These are phyloP conservation scores for Artemisia annua DNA, from an alignment of 129 eudicot species.

Conservation along the genomic window DNA sequence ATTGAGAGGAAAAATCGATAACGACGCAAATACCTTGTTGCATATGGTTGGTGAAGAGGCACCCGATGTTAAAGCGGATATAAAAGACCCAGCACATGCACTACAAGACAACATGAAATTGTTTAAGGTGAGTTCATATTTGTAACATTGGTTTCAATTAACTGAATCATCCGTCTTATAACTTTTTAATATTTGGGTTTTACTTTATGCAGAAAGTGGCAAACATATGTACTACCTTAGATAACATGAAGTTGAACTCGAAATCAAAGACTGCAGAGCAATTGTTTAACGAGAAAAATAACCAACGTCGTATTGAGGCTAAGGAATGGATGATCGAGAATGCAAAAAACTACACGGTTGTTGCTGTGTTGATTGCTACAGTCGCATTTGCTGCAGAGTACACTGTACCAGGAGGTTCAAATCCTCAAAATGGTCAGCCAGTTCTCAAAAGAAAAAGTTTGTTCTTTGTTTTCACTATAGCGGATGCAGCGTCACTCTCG, in stretches of 20 bases:
- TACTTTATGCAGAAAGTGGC: slow-evolving; percentile 37
- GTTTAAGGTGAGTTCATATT: slow-evolving; percentile 24
- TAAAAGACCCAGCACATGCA: slow-evolving; percentile 30
- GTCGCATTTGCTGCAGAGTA: slow-evolving; percentile 60
- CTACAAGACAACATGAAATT: slow-evolving; percentile 38
- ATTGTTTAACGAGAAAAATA: slow-evolving; percentile 22
- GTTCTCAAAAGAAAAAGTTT: slow-evolving; percentile 20
- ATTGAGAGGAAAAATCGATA: slow-evolving; percentile 32
- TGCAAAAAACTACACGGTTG: slow-evolving; percentile 43
- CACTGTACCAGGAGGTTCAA: slow-evolving; percentile 49
- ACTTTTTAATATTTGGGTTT: not conserved
- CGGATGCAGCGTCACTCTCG: slow-evolving; percentile 37
- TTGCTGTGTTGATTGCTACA: slow-evolving; percentile 46
- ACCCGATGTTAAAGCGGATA: not conserved
- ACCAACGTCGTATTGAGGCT: slow-evolving; percentile 26
- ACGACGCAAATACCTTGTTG: slow-evolving; percentile 38
- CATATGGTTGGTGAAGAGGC: slow-evolving; percentile 39
- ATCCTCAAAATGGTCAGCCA: slow-evolving; percentile 28
- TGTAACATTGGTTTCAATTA: not conserved
- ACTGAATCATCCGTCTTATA: not conserved
- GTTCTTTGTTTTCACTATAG: slow-evolving; percentile 29
- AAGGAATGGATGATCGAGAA: slow-evolving; percentile 44
- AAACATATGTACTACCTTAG: slow-evolving; percentile 12
- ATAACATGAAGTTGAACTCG: slow-evolving; percentile 21
- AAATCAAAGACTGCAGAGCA: slow-evolving; percentile 27